Evolutionary conservation across 768 basidiomycete species (phyloP), one percentile per base, ranked within the genome.

Genomic region (Paxillus rubicundulus): DNA sequence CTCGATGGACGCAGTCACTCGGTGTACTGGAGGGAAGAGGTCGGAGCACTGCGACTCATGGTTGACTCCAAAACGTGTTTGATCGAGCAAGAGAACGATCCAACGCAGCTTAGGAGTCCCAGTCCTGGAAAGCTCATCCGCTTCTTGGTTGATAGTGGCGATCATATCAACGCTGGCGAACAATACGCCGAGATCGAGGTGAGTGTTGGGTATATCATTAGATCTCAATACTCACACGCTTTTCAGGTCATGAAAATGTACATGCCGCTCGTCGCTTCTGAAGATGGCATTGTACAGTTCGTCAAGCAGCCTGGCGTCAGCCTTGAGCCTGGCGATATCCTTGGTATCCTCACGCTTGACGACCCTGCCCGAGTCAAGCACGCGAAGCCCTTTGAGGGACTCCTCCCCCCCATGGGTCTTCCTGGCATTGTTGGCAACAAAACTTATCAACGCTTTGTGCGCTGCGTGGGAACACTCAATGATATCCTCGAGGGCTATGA

Each of bases 51-150:
- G 60, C 77, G 91, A 59, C 69, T 98, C 65, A 92, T 93, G 85
- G 87, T 99, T 54, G 96, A 99, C 72, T 82, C 93, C 48, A 96
- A 98, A 80, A 99, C 97, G 14, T 97, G 95, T 69, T 79, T 98
- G 74, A 94, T 99, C 61, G 97, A 98, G 71, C 95, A 98, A 73
- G 97, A 99, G 79, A 98, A 98, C 62, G 97, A 99, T 64, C 97
- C 97, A 14, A 99, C 97, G 20, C 96, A 98, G 70, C 77, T 98
- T 42, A 80, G 97, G 61, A 93, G 90, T 64, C 97, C 97, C 9
- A 92, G 87, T 72, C 97, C 97, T 9, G 97, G 97, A 34, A 99
- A 99, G 73, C 82, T 99, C 45, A 82, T 99, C 50, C 82, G 95
- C 32, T 95, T 87, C 77, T 82, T 98, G 56, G 86, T 98, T 58